A percentile compares a stretch with the other conserved stretches of the same genome.
phyloP scores from a whole-genome alignment of 495 filamentous ascomycete species.

The Neurospora africana region DNA sequence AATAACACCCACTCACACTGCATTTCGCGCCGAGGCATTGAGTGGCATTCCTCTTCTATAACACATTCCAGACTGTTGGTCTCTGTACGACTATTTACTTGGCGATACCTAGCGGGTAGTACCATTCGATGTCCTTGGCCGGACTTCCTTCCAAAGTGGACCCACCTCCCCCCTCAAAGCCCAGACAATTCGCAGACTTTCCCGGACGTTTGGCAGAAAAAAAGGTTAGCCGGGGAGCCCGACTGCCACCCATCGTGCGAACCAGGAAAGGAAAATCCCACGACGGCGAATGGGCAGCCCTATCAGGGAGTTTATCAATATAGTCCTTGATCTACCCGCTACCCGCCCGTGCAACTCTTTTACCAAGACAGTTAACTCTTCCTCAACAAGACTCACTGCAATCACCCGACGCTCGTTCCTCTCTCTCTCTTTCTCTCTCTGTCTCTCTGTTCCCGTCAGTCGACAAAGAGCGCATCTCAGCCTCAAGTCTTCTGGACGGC shows the following conservation, averaged over 20 bases:
- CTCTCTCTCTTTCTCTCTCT: neutral
- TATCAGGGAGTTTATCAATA: neutral
- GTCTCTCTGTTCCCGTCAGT: neutral
- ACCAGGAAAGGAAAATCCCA: neutral
- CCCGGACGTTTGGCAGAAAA: neutral
- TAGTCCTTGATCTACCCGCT: neutral
- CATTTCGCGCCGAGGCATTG: neutral
- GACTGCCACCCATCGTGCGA: neutral
- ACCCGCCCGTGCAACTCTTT: neutral
- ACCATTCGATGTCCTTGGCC: neutral
- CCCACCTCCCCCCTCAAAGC: neutral
- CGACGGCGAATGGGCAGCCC: neutral
- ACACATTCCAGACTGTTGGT: neutral
- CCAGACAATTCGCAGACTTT: neutral
- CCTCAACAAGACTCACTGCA: neutral
- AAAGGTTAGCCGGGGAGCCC: neutral
- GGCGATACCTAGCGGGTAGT: neutral
- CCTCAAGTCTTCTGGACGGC: neutral
- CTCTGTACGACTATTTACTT: neutral
- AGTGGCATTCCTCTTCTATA: neutral
- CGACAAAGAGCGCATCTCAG: neutral
- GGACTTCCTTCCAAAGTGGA: neutral
- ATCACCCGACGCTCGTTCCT: neutral
- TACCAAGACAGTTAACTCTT: neutral
- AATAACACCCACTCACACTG: neutral